Evolutionary conservation across 2,329 filamentous ascomycete species (phyloP).

Genomic region (Sordariomycetes sp.): DNA sequence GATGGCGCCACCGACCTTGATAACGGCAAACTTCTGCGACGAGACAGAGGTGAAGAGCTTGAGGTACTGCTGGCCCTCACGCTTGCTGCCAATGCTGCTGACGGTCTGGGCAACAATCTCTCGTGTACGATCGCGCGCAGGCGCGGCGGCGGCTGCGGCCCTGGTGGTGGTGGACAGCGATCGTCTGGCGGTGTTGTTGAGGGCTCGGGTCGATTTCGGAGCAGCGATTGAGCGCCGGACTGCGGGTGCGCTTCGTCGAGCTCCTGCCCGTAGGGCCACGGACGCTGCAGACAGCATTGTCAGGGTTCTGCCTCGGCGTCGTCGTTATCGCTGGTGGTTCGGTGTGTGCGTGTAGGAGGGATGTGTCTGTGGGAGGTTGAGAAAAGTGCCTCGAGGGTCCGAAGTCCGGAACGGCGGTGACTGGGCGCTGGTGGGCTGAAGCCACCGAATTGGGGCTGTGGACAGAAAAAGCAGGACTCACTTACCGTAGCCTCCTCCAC

Average conservation of each 20-base stretch:
- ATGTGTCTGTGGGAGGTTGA: too few species aligned
- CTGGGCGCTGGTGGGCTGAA: too few species aligned
- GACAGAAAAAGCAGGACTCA: too few species aligned
- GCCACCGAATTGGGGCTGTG: too few species aligned
- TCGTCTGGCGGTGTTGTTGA: conserved; percentile 15
- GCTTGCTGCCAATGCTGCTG: conserved; percentile 91
- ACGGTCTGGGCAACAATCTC: conserved; percentile 48
- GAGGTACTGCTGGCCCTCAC: conserved; percentile 94
- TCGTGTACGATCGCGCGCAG: conserved; percentile 16
- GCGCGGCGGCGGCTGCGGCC: conserved; percentile 6
- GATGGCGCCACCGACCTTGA: conserved; percentile 96
- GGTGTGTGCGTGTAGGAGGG: too few species aligned
- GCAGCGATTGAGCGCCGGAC: conserved; percentile 18
- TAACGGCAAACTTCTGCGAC: conserved; percentile 94
- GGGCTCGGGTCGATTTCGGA: conserved; percentile 13
- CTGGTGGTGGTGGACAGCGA: conserved; percentile 12
- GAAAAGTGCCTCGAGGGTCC: too few species aligned
- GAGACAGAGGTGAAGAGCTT: conserved; percentile 96
- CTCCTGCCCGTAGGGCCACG: conserved; percentile 32
- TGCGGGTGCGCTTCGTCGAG: conserved; percentile 31
- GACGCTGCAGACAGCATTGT: conserved; percentile 34
- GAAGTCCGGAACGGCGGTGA: too few species aligned
- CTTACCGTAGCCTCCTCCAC: too few species aligned
- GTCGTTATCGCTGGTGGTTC: too few species aligned
- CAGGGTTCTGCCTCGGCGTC: too few species aligned